Conservation (phyloP, 1,139 yeast genomes). For the Komagataea norvegica region DNA sequence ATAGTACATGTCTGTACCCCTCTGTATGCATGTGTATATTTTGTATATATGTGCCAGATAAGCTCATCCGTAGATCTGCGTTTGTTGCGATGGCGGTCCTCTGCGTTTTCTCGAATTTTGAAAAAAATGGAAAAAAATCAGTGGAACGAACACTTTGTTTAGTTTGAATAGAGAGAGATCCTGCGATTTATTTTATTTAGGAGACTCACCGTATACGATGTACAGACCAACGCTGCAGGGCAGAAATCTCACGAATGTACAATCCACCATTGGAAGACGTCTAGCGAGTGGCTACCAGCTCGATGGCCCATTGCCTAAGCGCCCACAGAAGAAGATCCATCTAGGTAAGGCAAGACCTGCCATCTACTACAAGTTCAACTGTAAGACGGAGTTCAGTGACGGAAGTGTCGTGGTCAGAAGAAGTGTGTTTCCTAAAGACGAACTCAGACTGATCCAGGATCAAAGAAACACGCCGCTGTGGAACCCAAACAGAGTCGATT, state of each 20-base stretch:
- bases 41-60: too few relatives aligned
- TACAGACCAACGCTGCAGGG: conserved; percentile 6
- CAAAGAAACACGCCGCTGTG: conserved; percentile 81
- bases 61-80: too few relatives aligned
- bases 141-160: too few relatives aligned
- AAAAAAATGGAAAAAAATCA: too few relatives aligned
- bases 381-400: conserved; percentile 82
- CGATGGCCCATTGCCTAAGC: conserved; percentile 31
- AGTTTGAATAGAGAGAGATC: too few relatives aligned
- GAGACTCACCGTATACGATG: conserved; percentile 1
- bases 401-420: conserved; percentile 84
- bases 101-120: too few relatives aligned
- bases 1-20: too few relatives aligned
- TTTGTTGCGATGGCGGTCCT: too few relatives aligned
- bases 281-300: conserved; percentile 10
- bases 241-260: conserved; percentile 3
- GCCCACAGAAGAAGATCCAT: conserved; percentile 36
- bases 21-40: too few relatives aligned
- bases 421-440: conserved; percentile 85
- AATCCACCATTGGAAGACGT: conserved; percentile 8
- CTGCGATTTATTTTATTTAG: too few relatives aligned
- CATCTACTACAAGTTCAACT: conserved; percentile 83
- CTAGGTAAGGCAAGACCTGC: conserved; percentile 88
- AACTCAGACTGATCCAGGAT: conserved; percentile 80
- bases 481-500: conserved; percentile 83